phyloP scores from a whole-genome alignment of 345 rosid species.

The Populus euphratica region DNA sequence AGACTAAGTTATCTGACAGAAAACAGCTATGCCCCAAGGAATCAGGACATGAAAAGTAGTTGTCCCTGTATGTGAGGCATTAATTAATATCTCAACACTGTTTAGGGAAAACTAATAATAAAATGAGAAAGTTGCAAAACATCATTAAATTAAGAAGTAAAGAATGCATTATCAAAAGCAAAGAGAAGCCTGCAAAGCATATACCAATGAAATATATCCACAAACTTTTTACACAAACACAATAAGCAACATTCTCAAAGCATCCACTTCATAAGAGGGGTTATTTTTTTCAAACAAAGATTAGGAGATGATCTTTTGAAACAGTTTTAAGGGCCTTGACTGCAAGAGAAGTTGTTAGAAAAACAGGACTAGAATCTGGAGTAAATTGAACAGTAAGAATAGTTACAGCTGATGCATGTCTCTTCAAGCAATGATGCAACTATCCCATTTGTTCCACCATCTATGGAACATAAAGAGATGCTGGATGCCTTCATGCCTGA shows the following conservation, averaged over 20 bases:
- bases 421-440: slow-evolving; percentile 9
- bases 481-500: slow-evolving; percentile 2
- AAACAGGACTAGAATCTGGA: slow-evolving; percentile 8
- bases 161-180: not conserved
- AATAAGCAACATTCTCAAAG: not conserved
- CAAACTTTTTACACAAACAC: not conserved
- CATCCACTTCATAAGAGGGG: not conserved
- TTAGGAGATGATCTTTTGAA: not conserved
- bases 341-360: not conserved
- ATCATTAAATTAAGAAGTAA: not conserved
- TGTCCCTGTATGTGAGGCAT: not conserved
- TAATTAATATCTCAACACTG: not conserved
- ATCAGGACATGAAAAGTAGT: not conserved
- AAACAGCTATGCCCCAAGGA: not conserved
- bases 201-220: not conserved
- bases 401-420: not conserved
- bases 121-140: not conserved
- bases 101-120: not conserved
- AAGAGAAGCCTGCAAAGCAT: not conserved
- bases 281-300: not conserved
- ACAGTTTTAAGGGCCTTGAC: not conserved
- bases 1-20: not conserved
- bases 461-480: not conserved
- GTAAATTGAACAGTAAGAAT: slow-evolving; percentile 3
- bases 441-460: not conserved